These are phyloP conservation scores for Aurantiochytrium sp. DNA, from an alignment of 108 stramenopile species.

Conservation along the genomic window DNA sequence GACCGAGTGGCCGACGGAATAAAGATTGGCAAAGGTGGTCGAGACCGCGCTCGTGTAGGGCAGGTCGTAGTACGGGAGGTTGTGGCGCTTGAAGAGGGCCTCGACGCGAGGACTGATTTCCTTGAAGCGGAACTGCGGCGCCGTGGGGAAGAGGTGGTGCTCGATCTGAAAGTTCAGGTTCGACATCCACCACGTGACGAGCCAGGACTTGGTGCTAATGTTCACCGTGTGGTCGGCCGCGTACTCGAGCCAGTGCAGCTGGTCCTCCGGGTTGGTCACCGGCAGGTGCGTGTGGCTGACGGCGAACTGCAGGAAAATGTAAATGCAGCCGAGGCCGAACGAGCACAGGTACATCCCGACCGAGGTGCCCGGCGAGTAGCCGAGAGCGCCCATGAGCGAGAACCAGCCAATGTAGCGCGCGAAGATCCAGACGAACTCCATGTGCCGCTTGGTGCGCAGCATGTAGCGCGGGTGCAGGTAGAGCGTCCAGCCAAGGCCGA, in stretches of 20 bases:
- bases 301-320: constrained; percentile 44
- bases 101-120: constrained; percentile 81
- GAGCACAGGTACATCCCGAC: not conserved
- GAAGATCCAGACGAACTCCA: not conserved
- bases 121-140: constrained; percentile 86
- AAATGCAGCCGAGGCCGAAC: not conserved
- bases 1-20: constrained; percentile 27
- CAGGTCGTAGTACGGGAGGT: constrained; percentile 68
- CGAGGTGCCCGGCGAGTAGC: not conserved
- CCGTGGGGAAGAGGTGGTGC: constrained; percentile 95
- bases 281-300: constrained; percentile 42
- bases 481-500: constrained; percentile 39
- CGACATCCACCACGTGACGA: constrained; percentile 97
- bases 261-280: constrained; percentile 24
- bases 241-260: constrained; percentile 43
- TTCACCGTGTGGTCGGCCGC: constrained; percentile 41
- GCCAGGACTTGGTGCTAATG: constrained; percentile 68
- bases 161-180: constrained; percentile 98
- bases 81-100: constrained; percentile 93
- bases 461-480: constrained; percentile 38
- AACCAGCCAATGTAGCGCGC: constrained; percentile 20
- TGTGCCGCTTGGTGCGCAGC: not conserved
- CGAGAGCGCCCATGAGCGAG: not conserved
- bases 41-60: not conserved
- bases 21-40: constrained; percentile 31